Percentiles rank a stretch among this genome's conserved stretches.
Conservation (phyloP, 305 asterid species). For the Fraxinus angustifolia region DNA sequence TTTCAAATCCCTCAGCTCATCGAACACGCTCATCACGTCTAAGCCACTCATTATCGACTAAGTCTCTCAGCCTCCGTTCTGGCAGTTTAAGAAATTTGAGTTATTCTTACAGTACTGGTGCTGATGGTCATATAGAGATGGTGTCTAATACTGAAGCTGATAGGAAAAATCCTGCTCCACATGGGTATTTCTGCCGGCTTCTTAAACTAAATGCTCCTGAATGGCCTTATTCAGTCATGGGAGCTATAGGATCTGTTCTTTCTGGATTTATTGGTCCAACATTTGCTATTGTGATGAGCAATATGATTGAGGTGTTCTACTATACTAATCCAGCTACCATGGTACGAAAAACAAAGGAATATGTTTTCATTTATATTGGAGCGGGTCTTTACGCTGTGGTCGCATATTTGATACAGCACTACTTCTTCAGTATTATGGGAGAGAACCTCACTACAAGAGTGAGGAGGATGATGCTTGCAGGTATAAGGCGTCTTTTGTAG, state of each 20-base stretch:
- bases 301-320: constrained; percentile 96
- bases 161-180: constrained; percentile 77
- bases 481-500: constrained; percentile 28
- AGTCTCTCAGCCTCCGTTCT: constrained; percentile 90
- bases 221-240: constrained; percentile 97
- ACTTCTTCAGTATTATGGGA: constrained; percentile 98
- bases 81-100: constrained; percentile 87
- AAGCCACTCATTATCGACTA: constrained; percentile 86
- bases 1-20: constrained; percentile 80
- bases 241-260: constrained; percentile 57
- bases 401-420: constrained; percentile 92
- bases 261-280: constrained; percentile 78
- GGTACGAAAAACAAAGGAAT: constrained; percentile 90
- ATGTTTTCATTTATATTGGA: constrained; percentile 83
- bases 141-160: constrained; percentile 88
- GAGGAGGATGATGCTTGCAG: constrained; percentile 99
- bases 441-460: constrained; percentile 97
- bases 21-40: constrained; percentile 78
- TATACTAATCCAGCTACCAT: constrained; percentile 64
- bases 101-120: constrained; percentile 94
- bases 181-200: constrained; percentile 76
- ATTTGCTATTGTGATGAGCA: constrained; percentile 94
- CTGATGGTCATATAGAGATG: constrained; percentile 97
- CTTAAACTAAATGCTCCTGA: constrained; percentile 91
- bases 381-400: constrained; percentile 90